Evolutionary conservation across 805 yeast genomes (phyloP), one percentile per base, ranked within the genome.

Genomic region (Candida sithepensis): DNA sequence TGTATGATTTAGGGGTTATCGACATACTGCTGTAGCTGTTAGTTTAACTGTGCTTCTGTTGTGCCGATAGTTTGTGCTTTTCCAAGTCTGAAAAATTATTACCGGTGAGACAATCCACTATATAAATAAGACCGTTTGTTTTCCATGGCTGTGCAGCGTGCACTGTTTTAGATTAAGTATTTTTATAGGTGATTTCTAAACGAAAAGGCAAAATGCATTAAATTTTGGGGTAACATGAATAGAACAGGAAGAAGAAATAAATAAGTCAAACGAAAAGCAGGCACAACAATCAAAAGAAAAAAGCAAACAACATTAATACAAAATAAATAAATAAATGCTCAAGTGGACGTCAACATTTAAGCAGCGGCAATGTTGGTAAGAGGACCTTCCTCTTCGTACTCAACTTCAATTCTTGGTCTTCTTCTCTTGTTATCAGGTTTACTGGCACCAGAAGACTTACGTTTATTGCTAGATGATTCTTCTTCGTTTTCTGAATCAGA

Each of bases 351-450:
- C 16, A 12, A 30, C 30, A 30, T 36, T 36, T 18, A 37, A 28
- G 51, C 48, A 40, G 59, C 49, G 5, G 55, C 47, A 38, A 64
- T 63, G 42, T 64, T 65, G 2, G 67, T 65, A 48, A 65, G 53
- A 48, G 69, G 69, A 46, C 64, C 69, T 39, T 75, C 69, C 22
- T 75, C 76, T 56, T 86, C 90, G 65, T 83, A 83, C 70, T 89
- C 96, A 66, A 87, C 85, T 70, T 88, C 96, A 53, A 88, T 83
- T 49, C 64, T 61, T 24, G 66, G 61, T 52, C 63, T 71, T 85
- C 84, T 72, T 51, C 62, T 53, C 81, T 82, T 63, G 64, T 75
- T 65, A 67, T 64, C 49, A 67, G 61, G 14, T 14, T 30, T 66
- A 54, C 67, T 68, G 53, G 64, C 26, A n/a, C 18, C 20, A 9